A percentile compares a stretch with the other conserved stretches of the same genome.
Evolutionary conservation across 2,329 filamentous ascomycete genomes (phyloP).

Genomic region (Penicillium sp.): DNA sequence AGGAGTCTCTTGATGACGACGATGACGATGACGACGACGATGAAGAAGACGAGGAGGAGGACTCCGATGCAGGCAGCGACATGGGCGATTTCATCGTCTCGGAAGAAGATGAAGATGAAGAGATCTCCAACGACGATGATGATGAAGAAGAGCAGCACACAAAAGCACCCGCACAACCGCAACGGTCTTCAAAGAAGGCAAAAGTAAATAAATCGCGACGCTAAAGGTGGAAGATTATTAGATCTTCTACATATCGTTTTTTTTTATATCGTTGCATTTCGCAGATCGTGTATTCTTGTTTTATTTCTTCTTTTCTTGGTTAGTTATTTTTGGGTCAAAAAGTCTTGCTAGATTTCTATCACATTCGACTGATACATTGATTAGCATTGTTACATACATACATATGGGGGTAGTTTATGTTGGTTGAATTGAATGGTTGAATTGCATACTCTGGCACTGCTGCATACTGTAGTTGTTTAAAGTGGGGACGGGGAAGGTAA

Average conservation of each 20-base stretch:
- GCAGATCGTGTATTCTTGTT: background rate
- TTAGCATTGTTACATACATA: background rate
- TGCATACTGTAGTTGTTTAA: background rate
- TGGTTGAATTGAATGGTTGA: background rate
- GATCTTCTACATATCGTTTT: background rate
- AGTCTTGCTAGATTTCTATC: background rate
- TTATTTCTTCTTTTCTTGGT: background rate
- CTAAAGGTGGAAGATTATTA: background rate
- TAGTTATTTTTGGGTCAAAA: background rate
- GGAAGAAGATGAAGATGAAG: slow-evolving; percentile 45
- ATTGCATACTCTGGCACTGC: slow-evolving; percentile 8
- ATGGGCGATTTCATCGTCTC: slow-evolving; percentile 42
- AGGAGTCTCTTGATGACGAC: slow-evolving; percentile 55
- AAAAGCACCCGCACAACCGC: slow-evolving; percentile 20
- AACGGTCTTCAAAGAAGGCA: slow-evolving; percentile 29
- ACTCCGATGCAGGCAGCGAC: slow-evolving; percentile 60
- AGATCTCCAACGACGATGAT: slow-evolving; percentile 29
- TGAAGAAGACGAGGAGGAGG: slow-evolving; percentile 62
- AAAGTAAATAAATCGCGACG: slow-evolving; percentile 25
- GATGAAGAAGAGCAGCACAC: slow-evolving; percentile 16
- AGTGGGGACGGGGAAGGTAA: too few relatives aligned
- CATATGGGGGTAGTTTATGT: background rate
- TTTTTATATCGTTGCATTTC: background rate
- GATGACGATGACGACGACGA: slow-evolving; percentile 58
- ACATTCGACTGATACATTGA: background rate